Conservation (phyloP, 164 flowering plant species). For the Nelumbo lutea region DNA sequence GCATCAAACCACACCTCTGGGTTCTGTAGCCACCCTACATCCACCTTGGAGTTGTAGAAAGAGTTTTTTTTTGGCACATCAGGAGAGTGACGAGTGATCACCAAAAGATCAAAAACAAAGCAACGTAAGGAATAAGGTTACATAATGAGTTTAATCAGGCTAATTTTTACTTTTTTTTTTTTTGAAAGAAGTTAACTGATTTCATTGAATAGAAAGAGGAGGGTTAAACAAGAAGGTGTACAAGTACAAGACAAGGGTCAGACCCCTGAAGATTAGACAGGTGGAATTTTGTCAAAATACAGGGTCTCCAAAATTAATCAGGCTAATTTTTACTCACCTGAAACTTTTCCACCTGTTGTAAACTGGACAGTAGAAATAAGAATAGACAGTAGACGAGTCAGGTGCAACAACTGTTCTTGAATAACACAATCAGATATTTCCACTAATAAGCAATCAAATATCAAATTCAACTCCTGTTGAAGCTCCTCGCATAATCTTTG, state of each 20-base stretch:
- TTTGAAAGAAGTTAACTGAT: too few species aligned
- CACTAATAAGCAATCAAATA: slow-evolving; percentile 49
- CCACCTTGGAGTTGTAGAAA: neutral
- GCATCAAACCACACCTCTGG: too few species aligned
- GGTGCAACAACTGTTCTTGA: slow-evolving; percentile 27
- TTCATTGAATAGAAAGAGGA: too few species aligned
- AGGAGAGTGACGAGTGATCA: too few species aligned
- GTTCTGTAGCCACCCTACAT: too few species aligned
- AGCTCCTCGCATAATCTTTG: slow-evolving; percentile 49
- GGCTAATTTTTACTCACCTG: slow-evolving; percentile 40
- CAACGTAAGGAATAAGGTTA: neutral
- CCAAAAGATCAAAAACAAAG: too few species aligned
- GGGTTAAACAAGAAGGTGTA: too few species aligned
- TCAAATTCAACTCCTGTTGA: slow-evolving; percentile 40
- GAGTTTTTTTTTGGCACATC: too few species aligned
- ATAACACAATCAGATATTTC: slow-evolving; percentile 29
- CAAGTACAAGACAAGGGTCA: too few species aligned
- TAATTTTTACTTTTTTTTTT: slow-evolving; percentile 10
- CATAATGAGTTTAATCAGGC: slow-evolving; percentile 5
- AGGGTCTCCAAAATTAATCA: neutral
- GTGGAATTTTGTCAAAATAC: neutral
- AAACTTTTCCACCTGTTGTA: slow-evolving; percentile 30
- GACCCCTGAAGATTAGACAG: too few species aligned
- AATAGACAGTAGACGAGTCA: slow-evolving; percentile 48
- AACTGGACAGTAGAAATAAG: slow-evolving; percentile 41